Conservation (phyloP, 2,329 filamentous ascomycete species). For the Triangularia verruculosa region DNA sequence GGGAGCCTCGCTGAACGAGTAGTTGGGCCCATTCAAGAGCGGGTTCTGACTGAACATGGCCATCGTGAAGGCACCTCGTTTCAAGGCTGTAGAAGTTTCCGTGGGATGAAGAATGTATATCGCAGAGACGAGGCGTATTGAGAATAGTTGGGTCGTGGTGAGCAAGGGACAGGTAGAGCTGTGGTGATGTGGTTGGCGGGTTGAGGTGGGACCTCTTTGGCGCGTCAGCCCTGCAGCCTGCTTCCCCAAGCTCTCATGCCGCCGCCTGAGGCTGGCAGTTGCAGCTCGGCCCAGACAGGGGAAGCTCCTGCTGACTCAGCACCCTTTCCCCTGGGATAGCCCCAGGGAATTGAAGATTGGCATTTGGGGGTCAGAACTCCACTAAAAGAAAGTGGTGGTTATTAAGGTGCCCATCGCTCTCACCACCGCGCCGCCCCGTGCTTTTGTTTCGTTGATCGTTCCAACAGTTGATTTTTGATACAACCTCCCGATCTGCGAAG, state of each 20-base stretch:
- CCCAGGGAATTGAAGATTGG: neutral
- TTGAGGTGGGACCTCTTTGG: slow-evolving; percentile 12
- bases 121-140: neutral
- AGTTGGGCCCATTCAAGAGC: slow-evolving; percentile 66
- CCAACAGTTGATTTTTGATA: neutral
- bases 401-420: slow-evolving; percentile 6
- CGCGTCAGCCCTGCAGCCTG: slow-evolving; percentile 51
- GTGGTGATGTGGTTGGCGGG: neutral
- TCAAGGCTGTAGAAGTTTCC: neutral
- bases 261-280: slow-evolving; percentile 14
- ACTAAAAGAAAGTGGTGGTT: slow-evolving; percentile 7
- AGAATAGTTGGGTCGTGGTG: slow-evolving; percentile 2
- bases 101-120: neutral
- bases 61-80: slow-evolving; percentile 40
- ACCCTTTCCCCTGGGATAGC: neutral
- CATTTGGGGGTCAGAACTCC: slow-evolving; percentile 1
- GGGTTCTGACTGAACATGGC: slow-evolving; percentile 70
- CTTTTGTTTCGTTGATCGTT: neutral
- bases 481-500: neutral
- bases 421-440: slow-evolving; percentile 1
- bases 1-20: slow-evolving; percentile 63
- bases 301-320: slow-evolving; percentile 24
- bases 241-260: slow-evolving; percentile 19
- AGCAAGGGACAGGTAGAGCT: slow-evolving; percentile 6
- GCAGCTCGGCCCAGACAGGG: slow-evolving; percentile 10